Conservation (phyloP, 2,329 filamentous ascomycete species). For the Scleromitrula shiraiana region DNA sequence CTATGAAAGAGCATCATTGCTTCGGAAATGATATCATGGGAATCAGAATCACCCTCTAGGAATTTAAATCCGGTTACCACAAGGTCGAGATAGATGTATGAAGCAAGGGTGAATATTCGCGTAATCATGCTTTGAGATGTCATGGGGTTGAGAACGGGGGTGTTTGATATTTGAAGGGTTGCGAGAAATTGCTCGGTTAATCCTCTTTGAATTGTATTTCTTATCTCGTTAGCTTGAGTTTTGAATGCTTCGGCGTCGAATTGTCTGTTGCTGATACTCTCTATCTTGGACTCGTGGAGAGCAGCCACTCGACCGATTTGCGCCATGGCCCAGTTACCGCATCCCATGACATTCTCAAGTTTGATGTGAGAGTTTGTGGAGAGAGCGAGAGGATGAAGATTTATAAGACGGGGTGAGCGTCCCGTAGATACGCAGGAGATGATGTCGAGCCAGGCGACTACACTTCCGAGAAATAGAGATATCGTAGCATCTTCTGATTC, state of each 20-base stretch:
- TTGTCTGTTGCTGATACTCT: slow-evolving; percentile 29
- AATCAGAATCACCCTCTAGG: slow-evolving; percentile 1
- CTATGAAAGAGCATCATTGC: slow-evolving; percentile 19
- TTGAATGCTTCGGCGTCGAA: slow-evolving; percentile 13
- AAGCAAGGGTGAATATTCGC: slow-evolving; percentile 18
- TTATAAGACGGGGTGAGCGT: slow-evolving; percentile 34
- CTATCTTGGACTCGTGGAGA: slow-evolving; percentile 48
- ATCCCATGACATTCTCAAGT: slow-evolving; percentile 45
- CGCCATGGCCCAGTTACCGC: slow-evolving; percentile 49
- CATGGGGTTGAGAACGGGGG: background rate
- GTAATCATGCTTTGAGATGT: slow-evolving; percentile 15
- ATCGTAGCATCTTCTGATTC: slow-evolving; percentile 34
- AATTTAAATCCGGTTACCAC: slow-evolving; percentile 19
- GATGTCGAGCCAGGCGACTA: slow-evolving; percentile 42
- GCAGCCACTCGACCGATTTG: slow-evolving; percentile 46
- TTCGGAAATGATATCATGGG: slow-evolving; percentile 15
- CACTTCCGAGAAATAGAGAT: slow-evolving; percentile 40
- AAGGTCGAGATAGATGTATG: slow-evolving; percentile 23
- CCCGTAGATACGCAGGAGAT: slow-evolving; percentile 41
- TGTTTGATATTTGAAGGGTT: slow-evolving; percentile 12
- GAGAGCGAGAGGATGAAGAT: slow-evolving; percentile 36
- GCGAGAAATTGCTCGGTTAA: slow-evolving; percentile 15
- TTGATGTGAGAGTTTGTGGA: slow-evolving; percentile 29
- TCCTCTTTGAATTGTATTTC: slow-evolving; percentile 16
- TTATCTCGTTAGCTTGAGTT: slow-evolving; percentile 14